Evolutionary conservation across 108 stramenopile species (phyloP).

Genomic region (Poteriospumella lacustris): DNA sequence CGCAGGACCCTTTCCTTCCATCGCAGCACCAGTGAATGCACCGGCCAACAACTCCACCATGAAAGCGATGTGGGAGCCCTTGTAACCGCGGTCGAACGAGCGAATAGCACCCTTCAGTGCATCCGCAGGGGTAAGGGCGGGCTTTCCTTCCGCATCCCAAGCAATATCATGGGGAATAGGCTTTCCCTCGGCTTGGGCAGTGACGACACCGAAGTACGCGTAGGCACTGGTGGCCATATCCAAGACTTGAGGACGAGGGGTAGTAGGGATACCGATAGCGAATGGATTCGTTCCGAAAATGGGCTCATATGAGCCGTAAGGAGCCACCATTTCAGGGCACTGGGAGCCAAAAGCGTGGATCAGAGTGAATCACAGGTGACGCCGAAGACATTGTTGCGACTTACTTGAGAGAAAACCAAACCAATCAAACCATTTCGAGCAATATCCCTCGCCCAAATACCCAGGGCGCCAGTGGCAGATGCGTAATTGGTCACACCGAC

Average conservation of each 20-base stretch:
- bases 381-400: no score
- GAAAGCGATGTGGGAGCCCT: slow-evolving; percentile 44
- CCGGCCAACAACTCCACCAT: slow-evolving; percentile 47
- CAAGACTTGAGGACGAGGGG: slow-evolving; percentile 35
- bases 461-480: slow-evolving; percentile 18
- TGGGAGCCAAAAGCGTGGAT: no score
- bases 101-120: slow-evolving; percentile 44
- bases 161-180: slow-evolving; percentile 48
- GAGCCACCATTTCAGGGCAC: slow-evolving; percentile 49
- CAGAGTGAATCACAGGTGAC: no score
- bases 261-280: slow-evolving; percentile 44
- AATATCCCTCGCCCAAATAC: not conserved
- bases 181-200: slow-evolving; percentile 41
- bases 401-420: not conserved
- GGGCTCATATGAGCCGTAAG: slow-evolving; percentile 48
- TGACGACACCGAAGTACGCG: slow-evolving; percentile 43
- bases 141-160: slow-evolving; percentile 39
- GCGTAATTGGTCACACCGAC: slow-evolving; percentile 11
- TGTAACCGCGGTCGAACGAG: slow-evolving; percentile 47
- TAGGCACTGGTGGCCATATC: slow-evolving; percentile 50
- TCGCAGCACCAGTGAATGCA: slow-evolving; percentile 40
- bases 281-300: slow-evolving; percentile 48
- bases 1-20: slow-evolving; percentile 36
- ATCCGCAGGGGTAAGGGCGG: slow-evolving; percentile 37
- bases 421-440: not conserved